These are phyloP conservation scores for Teratosphaeria viscida DNA, from an alignment of 2,329 filamentous ascomycete genomes.

Conservation along the genomic window DNA sequence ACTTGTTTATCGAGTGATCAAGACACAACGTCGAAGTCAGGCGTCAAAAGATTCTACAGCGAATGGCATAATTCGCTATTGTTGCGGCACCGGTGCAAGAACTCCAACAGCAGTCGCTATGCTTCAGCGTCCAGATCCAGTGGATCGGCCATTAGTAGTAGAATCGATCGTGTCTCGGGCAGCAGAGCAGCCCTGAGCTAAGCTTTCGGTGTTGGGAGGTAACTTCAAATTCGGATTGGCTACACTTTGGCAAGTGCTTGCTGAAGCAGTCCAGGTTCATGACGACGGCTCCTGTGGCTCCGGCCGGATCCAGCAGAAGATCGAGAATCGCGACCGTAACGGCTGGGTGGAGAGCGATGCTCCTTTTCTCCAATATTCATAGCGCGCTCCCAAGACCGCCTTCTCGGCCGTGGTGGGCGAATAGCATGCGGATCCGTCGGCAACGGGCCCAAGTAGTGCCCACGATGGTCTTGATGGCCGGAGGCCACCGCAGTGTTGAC, in stretches of 20 bases:
- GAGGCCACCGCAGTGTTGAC: not conserved
- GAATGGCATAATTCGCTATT: too few relatives aligned
- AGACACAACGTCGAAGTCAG: too few relatives aligned
- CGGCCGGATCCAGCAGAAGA: not conserved
- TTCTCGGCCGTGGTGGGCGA: not conserved
- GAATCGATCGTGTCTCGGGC: too few relatives aligned
- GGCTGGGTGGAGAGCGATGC: not conserved
- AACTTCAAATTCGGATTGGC: not conserved
- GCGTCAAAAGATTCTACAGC: too few relatives aligned
- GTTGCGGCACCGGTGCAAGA: too few relatives aligned
- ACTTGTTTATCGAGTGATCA: not conserved
- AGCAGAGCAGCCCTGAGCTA: too few relatives aligned
- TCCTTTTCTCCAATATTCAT: not conserved
- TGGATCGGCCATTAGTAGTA: too few relatives aligned
- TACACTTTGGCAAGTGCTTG: not conserved
- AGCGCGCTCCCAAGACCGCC: not conserved
- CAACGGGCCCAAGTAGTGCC: not conserved
- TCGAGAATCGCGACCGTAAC: not conserved
- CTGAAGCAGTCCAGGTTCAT: not conserved
- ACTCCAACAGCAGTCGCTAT: too few relatives aligned
- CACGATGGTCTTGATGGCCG: not conserved
- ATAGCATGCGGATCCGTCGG: not conserved
- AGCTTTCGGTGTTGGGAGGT: not conserved
- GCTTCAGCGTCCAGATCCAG: too few relatives aligned
- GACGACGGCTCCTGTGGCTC: not conserved